Percentiles rank a stretch among this genome's conserved stretches.
Conservation (phyloP, 345 rosid genomes). For the Eucalyptus viminalis region DNA sequence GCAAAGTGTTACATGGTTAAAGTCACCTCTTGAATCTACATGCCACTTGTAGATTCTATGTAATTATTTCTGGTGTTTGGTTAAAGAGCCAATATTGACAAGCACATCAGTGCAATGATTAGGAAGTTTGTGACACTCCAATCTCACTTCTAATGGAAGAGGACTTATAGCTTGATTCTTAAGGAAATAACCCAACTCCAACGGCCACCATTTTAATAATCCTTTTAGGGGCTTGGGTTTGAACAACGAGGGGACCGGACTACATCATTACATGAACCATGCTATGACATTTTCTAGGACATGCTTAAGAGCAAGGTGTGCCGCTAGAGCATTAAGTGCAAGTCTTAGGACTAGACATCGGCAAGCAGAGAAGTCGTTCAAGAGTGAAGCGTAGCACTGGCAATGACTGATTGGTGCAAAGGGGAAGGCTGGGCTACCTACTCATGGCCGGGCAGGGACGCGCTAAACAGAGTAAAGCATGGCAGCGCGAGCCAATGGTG, state of each 20-base stretch:
- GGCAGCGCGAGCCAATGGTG: background rate
- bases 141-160: background rate
- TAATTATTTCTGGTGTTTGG: background rate
- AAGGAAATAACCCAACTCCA: background rate
- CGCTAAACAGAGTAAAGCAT: background rate
- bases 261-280: background rate
- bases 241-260: background rate
- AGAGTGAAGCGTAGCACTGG: background rate
- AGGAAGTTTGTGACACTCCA: background rate
- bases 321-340: background rate
- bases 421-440: background rate
- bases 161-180: background rate
- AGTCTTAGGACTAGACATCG: background rate
- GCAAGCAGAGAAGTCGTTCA: background rate
- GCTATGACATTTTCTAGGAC: background rate
- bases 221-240: background rate
- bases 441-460: background rate
- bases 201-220: background rate
- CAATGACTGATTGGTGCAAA: background rate
- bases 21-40: background rate
- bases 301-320: background rate
- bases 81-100: background rate
- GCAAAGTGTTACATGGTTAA: background rate
- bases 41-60: background rate
- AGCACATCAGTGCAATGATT: background rate